Conservation (phyloP, 108 stramenopile genomes). For the Schizochytrium sp. region DNA sequence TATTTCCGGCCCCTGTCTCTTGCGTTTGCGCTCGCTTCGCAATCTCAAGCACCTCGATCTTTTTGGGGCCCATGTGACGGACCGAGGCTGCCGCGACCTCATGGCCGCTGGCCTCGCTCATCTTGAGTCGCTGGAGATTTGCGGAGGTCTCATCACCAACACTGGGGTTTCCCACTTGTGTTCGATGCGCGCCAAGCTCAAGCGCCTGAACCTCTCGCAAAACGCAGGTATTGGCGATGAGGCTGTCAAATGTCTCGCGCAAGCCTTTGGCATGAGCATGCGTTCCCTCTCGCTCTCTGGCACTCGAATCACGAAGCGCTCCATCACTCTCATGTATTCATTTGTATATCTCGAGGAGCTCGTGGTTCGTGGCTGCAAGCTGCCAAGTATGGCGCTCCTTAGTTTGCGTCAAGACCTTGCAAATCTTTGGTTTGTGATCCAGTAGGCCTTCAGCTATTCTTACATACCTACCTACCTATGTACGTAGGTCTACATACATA, state of each 20-base stretch:
- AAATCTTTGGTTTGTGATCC: background rate
- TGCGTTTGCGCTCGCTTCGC: background rate
- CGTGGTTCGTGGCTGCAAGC: slow-evolving; percentile 10
- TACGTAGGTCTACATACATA: too few species aligned
- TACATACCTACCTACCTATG: too few species aligned
- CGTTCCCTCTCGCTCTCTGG: background rate
- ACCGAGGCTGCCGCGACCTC: background rate
- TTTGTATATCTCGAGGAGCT: slow-evolving; percentile 2
- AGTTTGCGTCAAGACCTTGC: background rate
- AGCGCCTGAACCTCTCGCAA: background rate
- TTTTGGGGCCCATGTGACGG: background rate
- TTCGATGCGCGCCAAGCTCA: background rate
- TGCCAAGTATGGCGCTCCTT: background rate
- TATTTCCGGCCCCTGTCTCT: background rate
- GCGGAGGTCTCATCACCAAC: background rate
- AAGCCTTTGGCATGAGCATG: slow-evolving; percentile 1
- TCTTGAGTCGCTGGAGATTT: background rate
- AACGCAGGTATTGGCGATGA: background rate
- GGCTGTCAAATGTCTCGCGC: background rate
- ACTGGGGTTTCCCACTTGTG: background rate
- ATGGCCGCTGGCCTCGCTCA: background rate
- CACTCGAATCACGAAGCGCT: background rate
- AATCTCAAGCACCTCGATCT: slow-evolving; percentile 4
- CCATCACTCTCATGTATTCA: background rate
- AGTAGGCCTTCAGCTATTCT: background rate